phyloP scores from a whole-genome alignment of 768 basidiomycete species.

The Boletus subcaerulescens region DNA sequence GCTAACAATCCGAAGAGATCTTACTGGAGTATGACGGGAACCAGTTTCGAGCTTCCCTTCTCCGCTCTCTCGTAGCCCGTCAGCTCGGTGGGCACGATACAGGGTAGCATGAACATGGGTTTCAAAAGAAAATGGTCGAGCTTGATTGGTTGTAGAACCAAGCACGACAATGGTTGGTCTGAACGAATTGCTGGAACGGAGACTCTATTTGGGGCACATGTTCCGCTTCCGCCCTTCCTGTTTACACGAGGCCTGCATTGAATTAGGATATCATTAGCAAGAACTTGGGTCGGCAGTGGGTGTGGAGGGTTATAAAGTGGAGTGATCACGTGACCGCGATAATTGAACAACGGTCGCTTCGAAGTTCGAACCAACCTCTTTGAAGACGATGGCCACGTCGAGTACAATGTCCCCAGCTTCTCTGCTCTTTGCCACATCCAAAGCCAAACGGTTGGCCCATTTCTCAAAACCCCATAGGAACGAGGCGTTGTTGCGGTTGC shows the following conservation, averaged over 20 bases:
- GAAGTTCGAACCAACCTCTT: neutral
- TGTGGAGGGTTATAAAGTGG: no score
- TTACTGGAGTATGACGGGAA: neutral
- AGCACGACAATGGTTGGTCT: no score
- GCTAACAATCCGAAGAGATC: neutral
- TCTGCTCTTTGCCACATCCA: conserved; percentile 22
- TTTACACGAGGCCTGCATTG: neutral
- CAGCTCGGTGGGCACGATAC: neutral
- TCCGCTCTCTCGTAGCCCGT: neutral
- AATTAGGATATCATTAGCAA: neutral
- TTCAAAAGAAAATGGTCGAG: no score
- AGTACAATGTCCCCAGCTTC: conserved; percentile 21
- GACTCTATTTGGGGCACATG: neutral
- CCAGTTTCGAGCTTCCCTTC: neutral
- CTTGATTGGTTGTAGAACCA: no score
- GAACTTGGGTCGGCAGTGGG: no score
- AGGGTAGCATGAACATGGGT: neutral
- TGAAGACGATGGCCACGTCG: conserved; percentile 13
- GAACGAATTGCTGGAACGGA: no score
- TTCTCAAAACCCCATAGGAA: conserved; percentile 35
- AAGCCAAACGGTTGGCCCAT: conserved; percentile 17
- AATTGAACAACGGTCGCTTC: neutral
- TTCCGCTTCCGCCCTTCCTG: neutral
- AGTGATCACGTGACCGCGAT: neutral
- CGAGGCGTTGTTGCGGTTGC: conserved; percentile 39